Conservation (phyloP, 116 monocot species). For the Iris pallida region DNA sequence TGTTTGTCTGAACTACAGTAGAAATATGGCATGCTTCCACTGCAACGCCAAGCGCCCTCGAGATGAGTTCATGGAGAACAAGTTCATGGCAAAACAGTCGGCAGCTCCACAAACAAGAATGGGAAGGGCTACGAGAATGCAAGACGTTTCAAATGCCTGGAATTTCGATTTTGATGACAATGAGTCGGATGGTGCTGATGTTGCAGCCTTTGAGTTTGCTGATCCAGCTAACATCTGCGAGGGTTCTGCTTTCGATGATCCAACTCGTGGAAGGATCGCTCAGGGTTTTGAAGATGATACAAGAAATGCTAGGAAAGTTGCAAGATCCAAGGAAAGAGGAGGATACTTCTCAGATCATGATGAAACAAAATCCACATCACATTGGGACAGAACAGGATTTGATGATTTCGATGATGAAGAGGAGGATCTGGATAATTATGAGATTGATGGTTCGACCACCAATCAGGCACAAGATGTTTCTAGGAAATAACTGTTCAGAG, state of each 20-base stretch:
- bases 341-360: slow-evolving; percentile 29
- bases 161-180: slow-evolving; percentile 99
- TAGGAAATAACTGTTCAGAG: slow-evolving; percentile 57
- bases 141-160: slow-evolving; percentile 76
- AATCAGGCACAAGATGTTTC: slow-evolving; percentile 23
- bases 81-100: slow-evolving; percentile 36
- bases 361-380: slow-evolving; percentile 13
- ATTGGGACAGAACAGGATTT: slow-evolving; percentile 48
- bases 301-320: background rate
- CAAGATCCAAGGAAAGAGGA: slow-evolving; percentile 18
- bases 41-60: slow-evolving; percentile 91
- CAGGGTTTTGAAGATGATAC: slow-evolving; percentile 25
- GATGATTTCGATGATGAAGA: slow-evolving; percentile 98
- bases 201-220: slow-evolving; percentile 97
- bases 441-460: slow-evolving; percentile 43
- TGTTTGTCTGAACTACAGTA: slow-evolving; percentile 91
- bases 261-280: slow-evolving; percentile 15
- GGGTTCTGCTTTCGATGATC: slow-evolving; percentile 12
- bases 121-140: slow-evolving; percentile 21
- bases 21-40: slow-evolving; percentile 95
- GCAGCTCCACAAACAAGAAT: slow-evolving; percentile 19
- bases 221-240: slow-evolving; percentile 42
- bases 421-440: slow-evolving; percentile 84
- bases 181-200: slow-evolving; percentile 96
- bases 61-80: slow-evolving; percentile 67